A percentile compares a stretch with the other conserved stretches of the same genome.
phyloP scores from a whole-genome alignment of 805 yeast genomes.

The Hanseniaspora vineae region DNA sequence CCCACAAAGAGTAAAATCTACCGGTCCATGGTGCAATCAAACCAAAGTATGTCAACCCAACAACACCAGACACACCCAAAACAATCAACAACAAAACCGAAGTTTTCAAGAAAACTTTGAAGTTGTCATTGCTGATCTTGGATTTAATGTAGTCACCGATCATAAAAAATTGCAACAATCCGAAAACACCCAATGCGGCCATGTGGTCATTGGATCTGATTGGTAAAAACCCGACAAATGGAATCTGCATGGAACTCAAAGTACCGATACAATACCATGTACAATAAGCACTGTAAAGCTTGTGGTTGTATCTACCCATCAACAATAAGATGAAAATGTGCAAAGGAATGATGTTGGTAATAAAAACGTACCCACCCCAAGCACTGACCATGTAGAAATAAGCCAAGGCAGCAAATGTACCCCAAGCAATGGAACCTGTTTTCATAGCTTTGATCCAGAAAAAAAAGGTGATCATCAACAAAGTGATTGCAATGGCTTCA shows the following conservation, averaged over 20 bases:
- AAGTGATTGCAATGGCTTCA: constrained; percentile 95
- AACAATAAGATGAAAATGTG: constrained; percentile 81
- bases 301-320: constrained; percentile 87
- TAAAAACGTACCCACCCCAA: constrained; percentile 99
- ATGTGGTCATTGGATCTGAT: constrained; percentile 95
- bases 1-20: constrained; percentile 97
- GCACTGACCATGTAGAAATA: constrained; percentile 99
- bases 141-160: constrained; percentile 71
- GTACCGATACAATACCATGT: constrained; percentile 98
- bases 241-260: constrained; percentile 97
- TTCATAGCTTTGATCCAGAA: constrained; percentile 92
- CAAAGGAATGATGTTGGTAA: constrained; percentile 91
- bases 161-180: constrained; percentile 81
- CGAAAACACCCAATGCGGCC: constrained; percentile 97
- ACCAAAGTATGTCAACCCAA: constrained; percentile 76
- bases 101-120: constrained; percentile 52
- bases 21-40: constrained; percentile 99
- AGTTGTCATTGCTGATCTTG: constrained; percentile 58
- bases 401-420: constrained; percentile 68
- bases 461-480: constrained; percentile 89
- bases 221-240: constrained; percentile 95
- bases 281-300: constrained; percentile 78
- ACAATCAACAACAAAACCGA: constrained; percentile 42
- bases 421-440: constrained; percentile 78
- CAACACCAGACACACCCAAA: constrained; percentile 58